A percentile compares a stretch with the other conserved stretches of the same genome.
These are phyloP conservation scores for Dipodascus geniculatus DNA, from an alignment of 805 yeast genomes.

Conservation along the genomic window DNA sequence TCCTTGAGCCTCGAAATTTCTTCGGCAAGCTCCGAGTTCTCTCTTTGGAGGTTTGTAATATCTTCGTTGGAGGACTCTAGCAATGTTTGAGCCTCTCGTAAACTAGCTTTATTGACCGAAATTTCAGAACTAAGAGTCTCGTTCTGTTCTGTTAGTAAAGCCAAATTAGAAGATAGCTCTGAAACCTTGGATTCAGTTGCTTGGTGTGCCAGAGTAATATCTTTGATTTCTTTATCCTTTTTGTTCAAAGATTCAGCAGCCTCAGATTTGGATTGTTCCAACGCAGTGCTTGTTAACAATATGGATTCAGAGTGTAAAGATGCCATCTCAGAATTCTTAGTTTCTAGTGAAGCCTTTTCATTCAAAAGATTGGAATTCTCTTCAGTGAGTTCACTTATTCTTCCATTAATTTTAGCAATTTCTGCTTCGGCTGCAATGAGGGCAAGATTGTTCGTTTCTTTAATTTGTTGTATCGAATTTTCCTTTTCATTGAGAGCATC, in stretches of 20 bases:
- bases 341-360: not conserved
- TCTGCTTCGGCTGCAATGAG: not conserved
- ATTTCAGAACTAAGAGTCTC: not conserved
- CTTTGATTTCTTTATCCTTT: not conserved
- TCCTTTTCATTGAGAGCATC: not conserved
- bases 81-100: not conserved
- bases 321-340: not conserved
- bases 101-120: not conserved
- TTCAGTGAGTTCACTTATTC: not conserved
- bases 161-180: not conserved
- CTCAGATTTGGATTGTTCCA: not conserved
- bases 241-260: not conserved
- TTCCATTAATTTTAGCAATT: not conserved
- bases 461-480: not conserved
- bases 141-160: not conserved
- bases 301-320: not conserved
- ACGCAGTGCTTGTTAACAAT: not conserved
- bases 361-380: not conserved
- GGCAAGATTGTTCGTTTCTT: not conserved
- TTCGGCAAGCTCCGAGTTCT: not conserved
- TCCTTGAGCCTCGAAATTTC: not conserved
- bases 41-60: not conserved
- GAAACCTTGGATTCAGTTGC: not conserved
- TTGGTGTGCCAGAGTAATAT: slow-evolving; percentile 7
- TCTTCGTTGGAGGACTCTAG: not conserved